Evolutionary conservation across 2,329 filamentous ascomycete genomes (phyloP), one percentile per base, ranked within the genome.

Genomic region (Kalmusia sp.): DNA sequence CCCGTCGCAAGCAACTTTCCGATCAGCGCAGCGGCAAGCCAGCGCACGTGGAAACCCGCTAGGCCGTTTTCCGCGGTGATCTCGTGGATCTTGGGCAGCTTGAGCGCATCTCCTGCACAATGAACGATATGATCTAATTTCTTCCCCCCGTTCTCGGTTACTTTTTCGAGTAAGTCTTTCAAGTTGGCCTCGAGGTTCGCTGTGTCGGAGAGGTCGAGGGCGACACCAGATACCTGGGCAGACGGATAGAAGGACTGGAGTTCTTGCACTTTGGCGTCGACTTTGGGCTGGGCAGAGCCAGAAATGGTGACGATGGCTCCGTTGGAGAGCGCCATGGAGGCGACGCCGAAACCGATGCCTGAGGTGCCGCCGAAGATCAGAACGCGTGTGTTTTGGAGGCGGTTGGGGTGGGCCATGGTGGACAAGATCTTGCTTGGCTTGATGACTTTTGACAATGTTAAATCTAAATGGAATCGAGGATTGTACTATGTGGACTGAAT

Each of bases 291-390:
- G 28, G 77, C 81, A 9, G 85, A 88, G 12, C 83, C 85, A 9
- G 84, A 83, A 62, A 90, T 82, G 39, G 78, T 81, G 11, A 90
- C 82, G 14, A 64, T 69, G 27, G 82, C 82, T 28, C 84, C 84
- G 46, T 82, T 75, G 34, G 82, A 82, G 31, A 88, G 69, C 3
- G 78, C 74, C 17, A 81, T 81, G 74, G 85, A 80, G 39, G 87
- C 86, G 5, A 87, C 82, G 49, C 76, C 80, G 58, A 80, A 85
- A 27, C 87, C 87, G 33, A 90, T 87, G 40, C 87, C 87, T 34
- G 83, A 81, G 0, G 85, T 84, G 31, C 86, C 88, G 33, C 87
- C 87, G 49, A 90, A 79, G 66, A 90, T 72, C 31, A 90, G 80
- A 63, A 88, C 74, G 57, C 76, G 78, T 25, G 74, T 64, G 57